Conservation (phyloP, 805 yeast species). For the Jamesozyma jinghongensis region DNA sequence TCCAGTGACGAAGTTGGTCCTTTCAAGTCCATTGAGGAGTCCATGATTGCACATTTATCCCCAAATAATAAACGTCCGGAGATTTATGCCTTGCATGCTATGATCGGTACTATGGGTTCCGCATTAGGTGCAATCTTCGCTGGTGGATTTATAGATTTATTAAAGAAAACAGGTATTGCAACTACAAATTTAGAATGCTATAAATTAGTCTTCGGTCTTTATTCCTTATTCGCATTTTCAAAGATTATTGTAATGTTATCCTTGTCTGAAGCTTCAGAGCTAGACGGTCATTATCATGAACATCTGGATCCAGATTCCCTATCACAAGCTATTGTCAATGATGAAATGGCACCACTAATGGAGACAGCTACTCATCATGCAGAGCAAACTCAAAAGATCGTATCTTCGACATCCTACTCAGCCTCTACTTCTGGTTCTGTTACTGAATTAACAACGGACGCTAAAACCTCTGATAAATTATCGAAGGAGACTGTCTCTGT, state of each 20-base stretch:
- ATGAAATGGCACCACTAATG: conserved; percentile 23
- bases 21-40: conserved; percentile 77
- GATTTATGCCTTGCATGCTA: conserved; percentile 64
- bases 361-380: conserved; percentile 4
- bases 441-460: not conserved
- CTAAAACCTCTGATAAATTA: conserved; percentile 5
- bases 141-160: conserved; percentile 48
- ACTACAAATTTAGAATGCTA: conserved; percentile 37
- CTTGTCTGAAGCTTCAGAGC: conserved; percentile 47
- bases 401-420: not conserved
- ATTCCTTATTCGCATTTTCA: conserved; percentile 44
- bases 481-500: conserved; percentile 37
- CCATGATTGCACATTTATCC: conserved; percentile 71
- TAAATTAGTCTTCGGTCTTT: conserved; percentile 46
- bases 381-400: not conserved
- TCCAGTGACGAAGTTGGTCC: conserved; percentile 91
- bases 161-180: conserved; percentile 31
- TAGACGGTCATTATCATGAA: conserved; percentile 21
- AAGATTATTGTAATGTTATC: conserved; percentile 45
- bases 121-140: conserved; percentile 62
- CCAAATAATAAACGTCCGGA: conserved; percentile 56
- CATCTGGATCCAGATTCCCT: conserved; percentile 9
- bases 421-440: not conserved
- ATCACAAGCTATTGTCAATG: conserved; percentile 17
- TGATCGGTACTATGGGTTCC: conserved; percentile 60